These are phyloP conservation scores for Persicaria tinctoria DNA, from an alignment of 148 eudicot species.

Conservation along the genomic window DNA sequence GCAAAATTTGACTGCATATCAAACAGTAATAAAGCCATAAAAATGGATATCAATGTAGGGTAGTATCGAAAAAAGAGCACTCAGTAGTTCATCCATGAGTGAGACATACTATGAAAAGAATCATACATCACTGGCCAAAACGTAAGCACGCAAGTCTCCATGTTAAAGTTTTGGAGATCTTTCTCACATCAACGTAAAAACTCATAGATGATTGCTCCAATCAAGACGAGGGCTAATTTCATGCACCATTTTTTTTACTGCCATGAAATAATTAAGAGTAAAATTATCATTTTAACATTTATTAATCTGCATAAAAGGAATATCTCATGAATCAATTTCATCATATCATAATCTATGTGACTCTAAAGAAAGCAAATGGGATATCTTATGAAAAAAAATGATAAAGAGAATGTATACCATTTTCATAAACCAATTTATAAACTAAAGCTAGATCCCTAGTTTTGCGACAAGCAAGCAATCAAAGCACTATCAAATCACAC, in stretches of 20 bases:
- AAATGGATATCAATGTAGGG: not conserved
- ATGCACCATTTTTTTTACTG: not conserved
- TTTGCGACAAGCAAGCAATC: not conserved
- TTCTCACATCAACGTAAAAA: not conserved
- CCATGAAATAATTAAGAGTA: not conserved
- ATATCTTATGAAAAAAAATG: not conserved
- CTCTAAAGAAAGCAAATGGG: not conserved
- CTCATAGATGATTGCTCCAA: not conserved
- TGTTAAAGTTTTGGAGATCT: not conserved
- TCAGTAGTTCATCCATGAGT: not conserved
- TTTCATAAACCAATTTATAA: not conserved
- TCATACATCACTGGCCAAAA: not conserved
- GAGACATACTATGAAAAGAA: not conserved
- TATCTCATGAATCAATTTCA: too few species aligned
- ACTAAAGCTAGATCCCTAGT: not conserved
- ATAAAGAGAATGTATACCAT: not conserved
- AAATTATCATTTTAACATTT: too few species aligned
- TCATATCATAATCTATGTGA: not conserved
- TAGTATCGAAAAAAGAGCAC: not conserved
- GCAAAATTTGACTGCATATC: constrained; percentile 86
- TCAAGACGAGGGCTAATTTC: not conserved
- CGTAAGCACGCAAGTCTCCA: not conserved
- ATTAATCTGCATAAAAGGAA: too few species aligned
- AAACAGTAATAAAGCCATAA: constrained; percentile 9
- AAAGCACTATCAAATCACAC: not conserved